A percentile compares a stretch with the other conserved stretches of the same genome.
Evolutionary conservation across 176 grass and related monocot genomes (phyloP).

Genomic region (Rhynchospora pubera): DNA sequence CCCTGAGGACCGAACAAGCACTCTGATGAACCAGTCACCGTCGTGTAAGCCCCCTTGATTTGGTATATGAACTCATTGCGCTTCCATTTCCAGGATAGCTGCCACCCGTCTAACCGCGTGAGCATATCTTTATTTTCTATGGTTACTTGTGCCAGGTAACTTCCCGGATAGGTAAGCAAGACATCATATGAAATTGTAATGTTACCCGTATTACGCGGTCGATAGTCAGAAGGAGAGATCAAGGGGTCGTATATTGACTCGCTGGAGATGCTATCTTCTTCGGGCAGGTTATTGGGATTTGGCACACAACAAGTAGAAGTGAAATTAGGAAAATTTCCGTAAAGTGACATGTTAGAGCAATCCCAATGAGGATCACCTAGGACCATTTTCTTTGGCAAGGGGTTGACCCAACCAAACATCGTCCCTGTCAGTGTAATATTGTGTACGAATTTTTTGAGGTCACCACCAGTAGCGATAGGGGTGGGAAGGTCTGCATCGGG

Average conservation of each 20-base stretch:
- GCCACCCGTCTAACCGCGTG: slow-evolving; percentile 55
- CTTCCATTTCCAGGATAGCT: slow-evolving; percentile 67
- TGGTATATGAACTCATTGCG: slow-evolving; percentile 46
- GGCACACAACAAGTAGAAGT: slow-evolving; percentile 48
- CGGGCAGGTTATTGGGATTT: neutral
- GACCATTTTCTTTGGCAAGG: slow-evolving; percentile 39
- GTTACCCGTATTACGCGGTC: slow-evolving; percentile 44
- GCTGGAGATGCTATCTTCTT: neutral
- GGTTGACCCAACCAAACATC: slow-evolving; percentile 34
- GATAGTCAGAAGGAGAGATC: neutral
- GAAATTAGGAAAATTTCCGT: neutral
- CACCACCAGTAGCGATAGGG: slow-evolving; percentile 56
- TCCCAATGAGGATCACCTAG: slow-evolving; percentile 46
- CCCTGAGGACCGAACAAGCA: slow-evolving; percentile 60
- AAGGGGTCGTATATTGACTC: neutral
- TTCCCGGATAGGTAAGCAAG: slow-evolving; percentile 33
- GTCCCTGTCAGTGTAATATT: slow-evolving; percentile 45
- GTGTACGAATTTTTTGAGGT: slow-evolving; percentile 28
- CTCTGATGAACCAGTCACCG: neutral
- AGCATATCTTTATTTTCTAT: slow-evolving; percentile 51
- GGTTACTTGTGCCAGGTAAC: slow-evolving; percentile 61
- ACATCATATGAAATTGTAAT: slow-evolving; percentile 71
- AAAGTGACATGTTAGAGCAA: slow-evolving; percentile 17
- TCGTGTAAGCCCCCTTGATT: slow-evolving; percentile 61
- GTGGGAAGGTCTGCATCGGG: slow-evolving; percentile 56